These are phyloP conservation scores for Metarhizium rileyi DNA, from an alignment of 2,329 filamentous ascomycete genomes.

Conservation along the genomic window DNA sequence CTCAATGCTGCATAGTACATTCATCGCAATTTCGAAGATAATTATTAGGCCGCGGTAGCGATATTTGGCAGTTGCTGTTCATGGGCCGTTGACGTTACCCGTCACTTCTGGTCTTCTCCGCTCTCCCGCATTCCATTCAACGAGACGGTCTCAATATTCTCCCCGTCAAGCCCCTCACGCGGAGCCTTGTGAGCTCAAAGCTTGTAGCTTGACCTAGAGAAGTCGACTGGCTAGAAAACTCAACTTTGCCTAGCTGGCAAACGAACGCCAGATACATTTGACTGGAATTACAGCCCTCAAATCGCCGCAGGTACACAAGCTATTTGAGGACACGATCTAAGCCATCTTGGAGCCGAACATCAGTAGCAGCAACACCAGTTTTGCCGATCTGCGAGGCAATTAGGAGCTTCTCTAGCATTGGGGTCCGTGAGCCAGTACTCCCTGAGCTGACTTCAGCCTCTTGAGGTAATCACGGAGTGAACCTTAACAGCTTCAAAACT, in stretches of 20 bases:
- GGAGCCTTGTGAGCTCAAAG: background rate
- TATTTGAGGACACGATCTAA: background rate
- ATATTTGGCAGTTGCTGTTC: background rate
- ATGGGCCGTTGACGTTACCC: background rate
- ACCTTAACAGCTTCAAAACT: background rate
- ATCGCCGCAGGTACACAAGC: background rate
- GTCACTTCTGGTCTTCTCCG: background rate
- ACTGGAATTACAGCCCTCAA: background rate
- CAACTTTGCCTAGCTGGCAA: background rate
- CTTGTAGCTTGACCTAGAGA: background rate
- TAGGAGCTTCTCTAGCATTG: background rate
- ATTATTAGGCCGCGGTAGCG: background rate
- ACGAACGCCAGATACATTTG: background rate
- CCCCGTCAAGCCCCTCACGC: background rate
- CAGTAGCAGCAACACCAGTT: background rate
- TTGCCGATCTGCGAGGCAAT: background rate
- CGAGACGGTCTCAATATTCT: conserved; percentile 1
- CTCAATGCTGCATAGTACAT: background rate
- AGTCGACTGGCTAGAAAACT: background rate
- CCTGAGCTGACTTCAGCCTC: background rate
- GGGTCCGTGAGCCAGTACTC: background rate
- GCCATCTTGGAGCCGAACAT: background rate
- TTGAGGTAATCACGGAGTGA: background rate
- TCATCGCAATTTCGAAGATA: background rate
- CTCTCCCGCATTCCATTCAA: conserved; percentile 6